Base-by-base conservation (phyloP, 2,329 filamentous ascomycete genomes). In the Trichoderma koningiopsis region DNA sequence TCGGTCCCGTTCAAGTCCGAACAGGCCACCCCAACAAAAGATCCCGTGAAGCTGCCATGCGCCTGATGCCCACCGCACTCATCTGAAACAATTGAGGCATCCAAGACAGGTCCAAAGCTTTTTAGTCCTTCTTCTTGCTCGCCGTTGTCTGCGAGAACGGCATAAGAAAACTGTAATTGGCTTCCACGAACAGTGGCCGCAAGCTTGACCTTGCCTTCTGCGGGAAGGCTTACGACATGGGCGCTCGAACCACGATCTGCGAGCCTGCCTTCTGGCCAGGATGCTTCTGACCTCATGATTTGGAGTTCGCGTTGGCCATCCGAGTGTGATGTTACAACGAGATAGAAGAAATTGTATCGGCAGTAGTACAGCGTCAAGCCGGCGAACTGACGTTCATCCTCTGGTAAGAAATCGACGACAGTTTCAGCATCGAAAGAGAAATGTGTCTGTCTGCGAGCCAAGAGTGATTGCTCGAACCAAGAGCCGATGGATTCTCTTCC, bases 271-370 rank as follows among this genome's bases (percentile, higher is more conserved):
- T 84, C 79, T 0, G 87, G 87, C 77, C 80, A 89, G 0, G 86
- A 88, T 0, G 79, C 83, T 72, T 89, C 86, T 0, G 87, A 89
- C 24, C 80, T 82, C 74, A 88, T 76, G 68, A 89, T 83, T 19
- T 88, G 81, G 8, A 90, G 79, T 75, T 90, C 87, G 11, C 88
- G 83, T 71, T 85, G 79, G 0, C 87, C 87, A 66, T 88, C 83
- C 0, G 83, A 79, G 72, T 87, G 78, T 0, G 87, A 37, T 27
- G 87, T 87, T 2, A 90, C 85, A 0, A 86, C 83, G 6, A 90
- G 80, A 72, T 89, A 90, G 79, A 88, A 89, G 77, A 89, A 90
- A 77, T 90, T 90, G 79, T 82, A 89, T 4, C 87, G 86, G 74
- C 84, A 87, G 78, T 90, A 90, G 76, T 90, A 90, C 0, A 86